Evolutionary conservation across 768 basidiomycete species (phyloP), one percentile per base, ranked within the genome.

Genomic region (Leccinellum luteum): DNA sequence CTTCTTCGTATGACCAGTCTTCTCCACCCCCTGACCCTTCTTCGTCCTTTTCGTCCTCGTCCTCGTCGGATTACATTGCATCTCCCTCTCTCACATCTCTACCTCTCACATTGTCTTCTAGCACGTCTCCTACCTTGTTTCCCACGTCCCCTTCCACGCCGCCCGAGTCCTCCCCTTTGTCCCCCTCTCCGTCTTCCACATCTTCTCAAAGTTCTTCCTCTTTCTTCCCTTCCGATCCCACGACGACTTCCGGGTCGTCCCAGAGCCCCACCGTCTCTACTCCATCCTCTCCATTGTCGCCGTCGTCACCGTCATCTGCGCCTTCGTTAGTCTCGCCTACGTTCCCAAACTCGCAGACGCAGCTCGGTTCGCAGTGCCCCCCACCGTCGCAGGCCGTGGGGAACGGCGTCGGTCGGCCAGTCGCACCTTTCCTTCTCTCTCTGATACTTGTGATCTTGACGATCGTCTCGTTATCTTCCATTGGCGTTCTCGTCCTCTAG

Each of bases 401-500:
- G 51, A 67, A 56, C 4, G 44, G 50, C 10, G 62, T 61, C 25
- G 19, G n/a, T 43, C 41, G 19, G 12, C 55, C 55, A 28, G 55
- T 52, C 45, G 59, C 63, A 15, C 62, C 62, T 34, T 21, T 62
- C n/a, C 52, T 43, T 43, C 2, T 43, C 41, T 13, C 61, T 45
- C 5, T 69, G n/a, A 32, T 65, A 19, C 34, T 69, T 52, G 59
- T 66, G 52, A 34, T 69, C 53, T 69, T 69, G 59, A 67, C 64
- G 51, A 53, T 72, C 34, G 51, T 68, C 30, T 17, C 68, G 17
- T 65, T 66, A 6, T 69, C 69, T 14, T 64, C 62, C 3, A 28
- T 72, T 43, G 69, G 73, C 2, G 55, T 65, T 27, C 35, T 70
- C 27, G 38, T 72, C 17, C 53, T 71, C 32, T 75, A 60, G 69